Evolutionary conservation across 768 basidiomycete genomes (phyloP).

Genomic region (Sistotremastrum niveocremeum): DNA sequence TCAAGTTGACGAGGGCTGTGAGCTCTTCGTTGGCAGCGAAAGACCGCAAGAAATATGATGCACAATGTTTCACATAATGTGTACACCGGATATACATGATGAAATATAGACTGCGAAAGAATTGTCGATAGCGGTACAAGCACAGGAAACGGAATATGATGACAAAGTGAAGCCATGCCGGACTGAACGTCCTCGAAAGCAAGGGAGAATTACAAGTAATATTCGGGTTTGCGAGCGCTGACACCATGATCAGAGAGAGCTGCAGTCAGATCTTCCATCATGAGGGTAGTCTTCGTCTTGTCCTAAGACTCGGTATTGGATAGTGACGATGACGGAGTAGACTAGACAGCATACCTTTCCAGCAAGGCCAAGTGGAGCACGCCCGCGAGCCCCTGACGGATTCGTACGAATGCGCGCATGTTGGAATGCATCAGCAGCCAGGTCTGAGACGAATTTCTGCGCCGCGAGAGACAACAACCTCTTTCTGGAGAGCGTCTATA

Average conservation of each 20-base stretch:
- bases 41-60: too few relatives aligned
- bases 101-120: too few relatives aligned
- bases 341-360: slow-evolving; percentile 35
- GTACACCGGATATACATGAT: too few relatives aligned
- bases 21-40: too few relatives aligned
- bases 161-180: too few relatives aligned
- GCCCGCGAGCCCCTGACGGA: slow-evolving; percentile 58
- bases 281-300: slow-evolving; percentile 85
- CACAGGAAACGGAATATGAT: too few relatives aligned
- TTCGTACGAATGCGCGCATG: slow-evolving; percentile 94
- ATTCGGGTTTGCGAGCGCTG: slow-evolving; percentile 86
- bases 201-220: slow-evolving; percentile 46
- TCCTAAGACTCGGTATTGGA: slow-evolving; percentile 27
- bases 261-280: slow-evolving; percentile 92
- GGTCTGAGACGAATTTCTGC: slow-evolving; percentile 96
- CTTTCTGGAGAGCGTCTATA: slow-evolving; percentile 40
- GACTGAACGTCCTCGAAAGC: too few relatives aligned
- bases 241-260: slow-evolving; percentile 96
- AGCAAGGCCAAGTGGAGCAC: slow-evolving; percentile 40
- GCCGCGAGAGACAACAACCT: slow-evolving; percentile 89
- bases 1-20: too few relatives aligned
- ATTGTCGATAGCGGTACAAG: too few relatives aligned
- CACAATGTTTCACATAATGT: too few relatives aligned
- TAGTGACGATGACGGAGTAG: not conserved
- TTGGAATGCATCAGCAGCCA: slow-evolving; percentile 92